These are phyloP conservation scores for Breviolum minutum DNA, from an alignment of 73 alveolate genomes.

Conservation along the genomic window DNA sequence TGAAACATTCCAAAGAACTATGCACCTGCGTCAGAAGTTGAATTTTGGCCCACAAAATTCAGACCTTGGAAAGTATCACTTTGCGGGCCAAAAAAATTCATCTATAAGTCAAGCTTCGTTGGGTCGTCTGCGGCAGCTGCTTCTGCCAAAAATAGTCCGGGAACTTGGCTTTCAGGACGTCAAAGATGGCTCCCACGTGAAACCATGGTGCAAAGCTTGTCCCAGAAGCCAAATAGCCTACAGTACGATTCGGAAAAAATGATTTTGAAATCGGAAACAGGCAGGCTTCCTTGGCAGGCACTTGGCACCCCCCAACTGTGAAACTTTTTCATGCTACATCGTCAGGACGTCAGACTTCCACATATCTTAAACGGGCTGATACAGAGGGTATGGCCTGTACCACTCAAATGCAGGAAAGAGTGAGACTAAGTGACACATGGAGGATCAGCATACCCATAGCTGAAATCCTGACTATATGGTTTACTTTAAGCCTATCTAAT, in stretches of 20 bases:
- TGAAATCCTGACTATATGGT: too few relatives aligned
- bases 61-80: neutral
- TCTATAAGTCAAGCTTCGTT: neutral
- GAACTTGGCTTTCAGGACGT: neutral
- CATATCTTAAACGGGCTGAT: too few relatives aligned
- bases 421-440: too few relatives aligned
- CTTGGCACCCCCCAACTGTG: neutral
- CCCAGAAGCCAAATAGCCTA: constrained; percentile 38
- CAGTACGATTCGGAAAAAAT: neutral
- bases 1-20: too few relatives aligned
- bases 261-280: neutral
- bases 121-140: neutral
- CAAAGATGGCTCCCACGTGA: constrained; percentile 5
- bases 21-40: neutral
- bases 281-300: neutral
- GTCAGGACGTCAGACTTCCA: neutral
- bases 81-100: neutral
- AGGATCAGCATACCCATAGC: too few relatives aligned
- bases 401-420: too few relatives aligned
- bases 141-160: neutral
- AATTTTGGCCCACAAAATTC: neutral
- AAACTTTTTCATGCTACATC: neutral
- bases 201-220: constrained; percentile 62
- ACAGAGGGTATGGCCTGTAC: too few relatives aligned
- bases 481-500: too few relatives aligned